These are phyloP conservation scores for Penicillium janthinellum DNA, from an alignment of 2,329 filamentous ascomycete genomes.

Conservation along the genomic window DNA sequence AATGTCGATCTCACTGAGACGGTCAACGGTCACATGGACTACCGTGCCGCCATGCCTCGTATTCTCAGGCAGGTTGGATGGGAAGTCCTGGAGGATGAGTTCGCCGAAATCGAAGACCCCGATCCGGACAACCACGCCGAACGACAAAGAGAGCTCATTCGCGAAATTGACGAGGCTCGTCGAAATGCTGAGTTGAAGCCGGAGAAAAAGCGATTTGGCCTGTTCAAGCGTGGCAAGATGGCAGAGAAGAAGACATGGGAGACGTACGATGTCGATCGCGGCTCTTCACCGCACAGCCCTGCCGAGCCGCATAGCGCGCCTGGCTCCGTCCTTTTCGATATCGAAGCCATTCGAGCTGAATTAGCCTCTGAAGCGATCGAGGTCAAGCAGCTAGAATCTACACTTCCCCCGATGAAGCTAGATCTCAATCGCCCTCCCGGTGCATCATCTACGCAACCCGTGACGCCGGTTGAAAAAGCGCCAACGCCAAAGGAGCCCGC, in stretches of 20 bases:
- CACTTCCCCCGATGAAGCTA: slow-evolving; percentile 86
- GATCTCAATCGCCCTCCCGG: slow-evolving; percentile 49
- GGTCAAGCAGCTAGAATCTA: slow-evolving; percentile 82
- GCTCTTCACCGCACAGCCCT: slow-evolving; percentile 30
- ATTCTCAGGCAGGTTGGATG: slow-evolving; percentile 86
- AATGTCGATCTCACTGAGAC: slow-evolving; percentile 85
- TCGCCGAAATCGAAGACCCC: slow-evolving; percentile 93
- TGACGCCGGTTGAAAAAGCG: slow-evolving; percentile 36
- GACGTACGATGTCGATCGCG: slow-evolving; percentile 73
- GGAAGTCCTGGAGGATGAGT: slow-evolving; percentile 89
- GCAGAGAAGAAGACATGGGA: slow-evolving; percentile 88
- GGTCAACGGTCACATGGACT: slow-evolving; percentile 94
- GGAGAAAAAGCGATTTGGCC: slow-evolving; percentile 69
- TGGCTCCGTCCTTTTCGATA: slow-evolving; percentile 77
- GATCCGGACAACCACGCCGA: slow-evolving; percentile 90
- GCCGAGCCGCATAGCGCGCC: slow-evolving; percentile 33
- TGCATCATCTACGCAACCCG: slow-evolving; percentile 20
- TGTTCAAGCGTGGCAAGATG: slow-evolving; percentile 77
- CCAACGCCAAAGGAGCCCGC: slow-evolving; percentile 43
- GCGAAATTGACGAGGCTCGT: slow-evolving; percentile 92
- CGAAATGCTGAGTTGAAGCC: slow-evolving; percentile 81
- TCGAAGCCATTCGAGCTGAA: slow-evolving; percentile 89
- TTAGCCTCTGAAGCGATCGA: slow-evolving; percentile 71
- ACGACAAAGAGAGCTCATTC: slow-evolving; percentile 88
- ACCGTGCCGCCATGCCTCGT: slow-evolving; percentile 86